Evolutionary conservation across 2,329 filamentous ascomycete species (phyloP).

Genomic region (Cercospora sojina): DNA sequence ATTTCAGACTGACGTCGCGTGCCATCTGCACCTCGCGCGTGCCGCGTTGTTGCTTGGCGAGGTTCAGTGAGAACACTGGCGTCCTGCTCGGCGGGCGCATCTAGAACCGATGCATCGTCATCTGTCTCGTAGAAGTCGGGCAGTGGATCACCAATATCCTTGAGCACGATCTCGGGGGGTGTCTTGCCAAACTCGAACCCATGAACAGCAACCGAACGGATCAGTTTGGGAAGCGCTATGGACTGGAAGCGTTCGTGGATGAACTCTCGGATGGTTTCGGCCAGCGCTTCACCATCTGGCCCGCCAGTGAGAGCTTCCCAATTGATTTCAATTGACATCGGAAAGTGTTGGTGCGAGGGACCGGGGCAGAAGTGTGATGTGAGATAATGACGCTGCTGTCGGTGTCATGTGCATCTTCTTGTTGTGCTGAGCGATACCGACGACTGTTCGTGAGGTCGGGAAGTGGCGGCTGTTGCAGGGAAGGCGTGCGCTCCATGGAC

Average conservation of each 20-base stretch:
- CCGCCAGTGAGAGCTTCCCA: constrained; percentile 92
- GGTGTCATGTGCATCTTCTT: neutral
- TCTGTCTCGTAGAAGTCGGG: constrained; percentile 94
- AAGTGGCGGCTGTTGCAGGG: neutral
- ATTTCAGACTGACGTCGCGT: constrained; percentile 25
- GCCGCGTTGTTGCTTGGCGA: constrained; percentile 16
- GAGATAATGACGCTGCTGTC: constrained; percentile 4
- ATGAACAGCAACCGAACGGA: constrained; percentile 92
- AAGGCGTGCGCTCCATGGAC: neutral
- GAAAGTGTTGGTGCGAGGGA: neutral
- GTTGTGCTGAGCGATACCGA: neutral
- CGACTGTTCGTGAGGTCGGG: neutral
- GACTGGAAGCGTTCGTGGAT: constrained; percentile 95
- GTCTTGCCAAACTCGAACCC: constrained; percentile 88
- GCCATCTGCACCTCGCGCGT: constrained; percentile 16
- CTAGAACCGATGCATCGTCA: constrained; percentile 60
- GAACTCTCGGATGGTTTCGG: constrained; percentile 84
- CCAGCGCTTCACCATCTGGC: constrained; percentile 79
- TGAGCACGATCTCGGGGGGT: constrained; percentile 82
- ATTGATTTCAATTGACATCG: constrained; percentile 96
- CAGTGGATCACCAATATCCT: constrained; percentile 93
- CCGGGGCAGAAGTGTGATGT: constrained; percentile 6
- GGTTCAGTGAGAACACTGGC: constrained; percentile 6
- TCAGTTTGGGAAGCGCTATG: constrained; percentile 87
- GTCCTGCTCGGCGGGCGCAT: constrained; percentile 30